Evolutionary conservation across 257 asterid species (phyloP), one percentile per base, ranked within the genome.

Genomic region (Capsicum pubescens): DNA sequence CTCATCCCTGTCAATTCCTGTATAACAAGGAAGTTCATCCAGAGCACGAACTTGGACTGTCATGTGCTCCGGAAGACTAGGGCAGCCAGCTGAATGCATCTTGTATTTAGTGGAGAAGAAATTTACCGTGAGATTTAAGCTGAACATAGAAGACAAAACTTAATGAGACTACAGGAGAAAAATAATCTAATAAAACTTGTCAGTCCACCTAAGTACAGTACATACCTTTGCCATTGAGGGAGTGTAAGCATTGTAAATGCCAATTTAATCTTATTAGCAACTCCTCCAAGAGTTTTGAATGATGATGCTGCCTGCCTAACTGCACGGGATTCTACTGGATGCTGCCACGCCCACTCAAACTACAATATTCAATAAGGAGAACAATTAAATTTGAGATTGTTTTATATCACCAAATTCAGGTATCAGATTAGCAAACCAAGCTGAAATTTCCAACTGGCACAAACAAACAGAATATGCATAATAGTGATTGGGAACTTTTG

Each of bases 261-360:
- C 87, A 95, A 74, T 82, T 94, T 95, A 36, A 95, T 92, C 96
- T 95, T 94, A 88, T 94, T 94, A 67, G 94, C 93, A 76, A 94
- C 88, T 79, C 98, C 98, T 82, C 90, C 85, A 36, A 95, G 92
- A 26, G 98, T 91, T 91, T 92, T 95, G 87, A 95, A 95, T 68
- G 85, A 76, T 8, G 87, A 89, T 76, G 96, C 98, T 6, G 95
- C 95, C 39, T 81, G 85, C 87, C 99, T 90, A 55, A 95, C 98
- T 13, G 97, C 97, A 79, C 93, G 82, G 55, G 99, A 95, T 87
- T 93, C 98, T 7, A 84, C 83, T 2, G 99, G 99, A 84, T 95
- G 98, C 89, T 95, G 99, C 99, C 99, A 95, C 0, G 99, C 99
- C 99, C 99, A 95, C 89, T 95, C 99, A 83, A 95, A 95, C 99